Conservation (phyloP, 208 protist genomes). For the Trypanosomatidae sp. region DNA sequence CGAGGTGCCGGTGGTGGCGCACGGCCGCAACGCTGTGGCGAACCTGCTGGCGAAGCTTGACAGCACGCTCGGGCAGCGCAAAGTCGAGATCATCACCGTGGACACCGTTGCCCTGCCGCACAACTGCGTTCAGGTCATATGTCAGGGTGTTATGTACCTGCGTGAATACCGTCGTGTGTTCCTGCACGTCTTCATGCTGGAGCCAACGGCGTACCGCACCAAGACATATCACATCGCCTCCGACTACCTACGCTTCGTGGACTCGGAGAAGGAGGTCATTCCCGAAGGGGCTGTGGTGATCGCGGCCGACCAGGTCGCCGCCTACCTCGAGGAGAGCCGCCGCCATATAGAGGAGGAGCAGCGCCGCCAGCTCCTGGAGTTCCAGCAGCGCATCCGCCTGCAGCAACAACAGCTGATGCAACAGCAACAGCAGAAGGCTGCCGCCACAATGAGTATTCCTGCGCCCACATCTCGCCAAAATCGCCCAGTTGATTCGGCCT, state of each 20-base stretch:
- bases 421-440: constrained; percentile 12
- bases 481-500: constrained; percentile 2
- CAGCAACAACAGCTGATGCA: constrained; percentile 30
- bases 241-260: constrained; percentile 81
- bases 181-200: constrained; percentile 80
- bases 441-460: constrained; percentile 8
- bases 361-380: constrained; percentile 25
- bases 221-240: constrained; percentile 84
- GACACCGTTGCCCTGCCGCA: constrained; percentile 71
- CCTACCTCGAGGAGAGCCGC: constrained; percentile 38
- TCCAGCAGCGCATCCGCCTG: constrained; percentile 34
- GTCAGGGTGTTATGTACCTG: constrained; percentile 75
- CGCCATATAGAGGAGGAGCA: constrained; percentile 37
- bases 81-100: constrained; percentile 80
- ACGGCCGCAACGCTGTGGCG: constrained; percentile 50
- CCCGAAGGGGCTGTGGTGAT: constrained; percentile 67
- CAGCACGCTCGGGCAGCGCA: constrained; percentile 51
- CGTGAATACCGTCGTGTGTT: constrained; percentile 53
- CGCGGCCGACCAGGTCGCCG: constrained; percentile 56
- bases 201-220: constrained; percentile 66
- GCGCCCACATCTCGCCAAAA: constrained; percentile 24
- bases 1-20: constrained; percentile 38
- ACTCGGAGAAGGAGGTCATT: constrained; percentile 65
- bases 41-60: constrained; percentile 61
- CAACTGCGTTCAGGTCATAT: constrained; percentile 64